These are phyloP conservation scores for Apiospora arundinis DNA, from an alignment of 2,329 filamentous ascomycete genomes.

Conservation along the genomic window DNA sequence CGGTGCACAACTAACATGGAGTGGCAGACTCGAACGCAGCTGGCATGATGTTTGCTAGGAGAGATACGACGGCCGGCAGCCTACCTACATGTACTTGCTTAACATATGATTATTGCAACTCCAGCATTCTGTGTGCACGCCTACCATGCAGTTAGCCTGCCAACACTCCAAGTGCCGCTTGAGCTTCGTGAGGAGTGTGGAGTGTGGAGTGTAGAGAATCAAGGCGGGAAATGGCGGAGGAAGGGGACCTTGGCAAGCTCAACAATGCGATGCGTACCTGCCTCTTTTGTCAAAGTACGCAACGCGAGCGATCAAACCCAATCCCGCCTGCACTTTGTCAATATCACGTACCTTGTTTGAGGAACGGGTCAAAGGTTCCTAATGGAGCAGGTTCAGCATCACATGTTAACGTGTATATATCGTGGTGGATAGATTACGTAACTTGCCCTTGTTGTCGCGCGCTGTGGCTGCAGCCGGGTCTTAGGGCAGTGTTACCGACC, in stretches of 20 bases:
- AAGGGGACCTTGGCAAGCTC: neutral
- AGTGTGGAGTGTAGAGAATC: neutral
- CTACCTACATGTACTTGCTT: too few species aligned
- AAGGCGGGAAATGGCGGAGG: neutral
- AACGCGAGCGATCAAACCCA: neutral
- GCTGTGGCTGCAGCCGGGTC: too few species aligned
- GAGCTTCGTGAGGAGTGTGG: neutral
- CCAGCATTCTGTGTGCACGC: too few species aligned
- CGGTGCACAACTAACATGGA: neutral
- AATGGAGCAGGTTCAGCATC: neutral
- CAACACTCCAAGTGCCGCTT: neutral
- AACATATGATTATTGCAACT: too few species aligned
- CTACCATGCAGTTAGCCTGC: neutral
- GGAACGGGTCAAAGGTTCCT: neutral
- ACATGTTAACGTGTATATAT: neutral
- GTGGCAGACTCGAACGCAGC: neutral
- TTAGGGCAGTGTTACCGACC: too few species aligned
- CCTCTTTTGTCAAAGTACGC: neutral
- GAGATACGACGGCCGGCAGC: too few species aligned
- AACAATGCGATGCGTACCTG: neutral
- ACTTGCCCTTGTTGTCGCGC: neutral
- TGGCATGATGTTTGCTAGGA: too few species aligned
- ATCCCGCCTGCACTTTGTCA: neutral
- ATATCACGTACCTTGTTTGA: neutral
- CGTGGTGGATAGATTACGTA: neutral